Conservation (phyloP, 352 stramenopile genomes). For the Phytopythium ostracodes region DNA sequence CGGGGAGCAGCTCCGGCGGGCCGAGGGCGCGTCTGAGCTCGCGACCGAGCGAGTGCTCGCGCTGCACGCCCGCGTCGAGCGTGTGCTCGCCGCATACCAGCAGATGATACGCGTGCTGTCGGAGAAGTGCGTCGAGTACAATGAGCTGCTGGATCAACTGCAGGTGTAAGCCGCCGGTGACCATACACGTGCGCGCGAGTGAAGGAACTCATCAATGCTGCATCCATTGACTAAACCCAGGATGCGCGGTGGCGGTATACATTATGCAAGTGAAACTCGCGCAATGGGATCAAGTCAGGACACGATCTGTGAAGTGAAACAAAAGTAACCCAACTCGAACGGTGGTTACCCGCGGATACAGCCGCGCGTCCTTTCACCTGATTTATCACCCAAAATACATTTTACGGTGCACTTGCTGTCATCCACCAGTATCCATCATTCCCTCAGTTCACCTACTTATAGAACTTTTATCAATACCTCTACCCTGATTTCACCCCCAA, state of each 20-base stretch:
- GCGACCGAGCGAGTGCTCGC: conserved; percentile 41
- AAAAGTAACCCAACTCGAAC: no score
- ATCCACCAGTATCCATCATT: background rate
- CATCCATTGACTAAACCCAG: no score
- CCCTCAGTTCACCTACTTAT: background rate
- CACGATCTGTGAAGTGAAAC: no score
- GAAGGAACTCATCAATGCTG: background rate
- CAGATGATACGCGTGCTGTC: conserved; percentile 69
- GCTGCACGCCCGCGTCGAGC: conserved; percentile 46
- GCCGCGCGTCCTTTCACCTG: background rate
- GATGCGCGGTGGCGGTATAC: no score
- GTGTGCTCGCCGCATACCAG: conserved; percentile 50
- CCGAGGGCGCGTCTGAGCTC: conserved; percentile 27
- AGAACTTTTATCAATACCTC: no score
- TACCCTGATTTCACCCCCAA: background rate
- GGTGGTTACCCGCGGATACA: no score
- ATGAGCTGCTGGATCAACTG: conserved; percentile 48
- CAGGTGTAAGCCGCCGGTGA: conserved; percentile 13
- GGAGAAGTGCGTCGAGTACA: conserved; percentile 69
- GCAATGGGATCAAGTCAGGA: no score
- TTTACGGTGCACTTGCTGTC: background rate
- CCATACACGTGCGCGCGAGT: background rate
- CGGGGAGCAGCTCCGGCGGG: conserved; percentile 15
- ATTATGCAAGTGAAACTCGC: no score
- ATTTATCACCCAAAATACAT: background rate